Evolutionary conservation across 805 yeast genomes (phyloP).

Genomic region (Metschnikowia kofuensis): DNA sequence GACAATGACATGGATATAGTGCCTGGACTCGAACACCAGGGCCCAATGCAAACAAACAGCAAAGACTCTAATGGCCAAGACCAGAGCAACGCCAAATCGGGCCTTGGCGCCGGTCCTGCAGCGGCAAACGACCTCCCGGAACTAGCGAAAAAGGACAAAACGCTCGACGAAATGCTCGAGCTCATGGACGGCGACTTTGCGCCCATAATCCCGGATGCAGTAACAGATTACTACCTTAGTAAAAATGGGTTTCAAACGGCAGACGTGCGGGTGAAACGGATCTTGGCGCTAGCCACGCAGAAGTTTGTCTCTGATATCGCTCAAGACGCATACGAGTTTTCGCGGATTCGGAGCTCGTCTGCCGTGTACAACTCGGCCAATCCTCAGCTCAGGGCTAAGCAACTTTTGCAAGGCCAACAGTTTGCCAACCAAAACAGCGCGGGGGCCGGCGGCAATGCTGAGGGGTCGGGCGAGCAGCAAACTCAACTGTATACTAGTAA

Average conservation of each 20-base stretch:
- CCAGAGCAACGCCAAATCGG: neutral
- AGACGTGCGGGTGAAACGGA: constrained; percentile 69
- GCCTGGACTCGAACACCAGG: neutral
- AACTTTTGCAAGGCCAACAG: constrained; percentile 65
- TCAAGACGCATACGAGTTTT: constrained; percentile 93
- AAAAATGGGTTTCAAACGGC: constrained; percentile 81
- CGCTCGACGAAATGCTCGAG: constrained; percentile 77
- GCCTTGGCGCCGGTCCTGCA: constrained; percentile 24
- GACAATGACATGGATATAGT: constrained; percentile 14
- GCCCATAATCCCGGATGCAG: constrained; percentile 95
- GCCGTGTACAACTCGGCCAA: constrained; percentile 83
- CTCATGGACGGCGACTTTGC: constrained; percentile 87
- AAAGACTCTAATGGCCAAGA: neutral
- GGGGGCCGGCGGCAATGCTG: constrained; percentile 15
- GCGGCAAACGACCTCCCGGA: constrained; percentile 45
- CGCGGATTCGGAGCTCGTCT: constrained; percentile 84
- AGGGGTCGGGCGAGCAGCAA: constrained; percentile 32
- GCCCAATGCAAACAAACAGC: neutral
- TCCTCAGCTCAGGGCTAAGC: constrained; percentile 83
- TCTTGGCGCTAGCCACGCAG: constrained; percentile 92
- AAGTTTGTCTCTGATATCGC: constrained; percentile 93
- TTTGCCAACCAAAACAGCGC: constrained; percentile 42
- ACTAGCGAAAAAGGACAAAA: constrained; percentile 72
- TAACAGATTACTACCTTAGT: constrained; percentile 85
- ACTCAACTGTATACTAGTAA: constrained; percentile 33